Percentiles rank a stretch among this genome's conserved stretches.
Conservation (phyloP, 495 filamentous ascomycete genomes). For the Hypoxylon cercidicola region DNA sequence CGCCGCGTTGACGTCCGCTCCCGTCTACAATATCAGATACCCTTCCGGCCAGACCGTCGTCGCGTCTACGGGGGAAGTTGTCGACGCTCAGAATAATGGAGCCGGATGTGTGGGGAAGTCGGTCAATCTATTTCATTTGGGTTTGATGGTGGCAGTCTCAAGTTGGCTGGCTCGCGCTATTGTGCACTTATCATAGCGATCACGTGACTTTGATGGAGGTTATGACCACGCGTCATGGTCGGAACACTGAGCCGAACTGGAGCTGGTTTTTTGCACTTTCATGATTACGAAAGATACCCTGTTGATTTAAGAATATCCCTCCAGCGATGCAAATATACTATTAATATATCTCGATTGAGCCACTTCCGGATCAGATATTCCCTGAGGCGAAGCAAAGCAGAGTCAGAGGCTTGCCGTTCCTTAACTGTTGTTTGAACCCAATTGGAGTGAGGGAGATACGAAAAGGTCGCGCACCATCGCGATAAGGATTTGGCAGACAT, state of each 20-base stretch:
- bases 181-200: background rate
- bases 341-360: slow-evolving; percentile 11
- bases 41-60: slow-evolving; percentile 53
- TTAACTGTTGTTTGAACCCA: background rate
- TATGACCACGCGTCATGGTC: background rate
- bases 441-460: background rate
- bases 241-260: background rate
- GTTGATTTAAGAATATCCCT: slow-evolving; percentile 20
- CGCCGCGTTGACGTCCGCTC: slow-evolving; percentile 43
- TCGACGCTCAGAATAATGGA: slow-evolving; percentile 28
- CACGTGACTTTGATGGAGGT: background rate
- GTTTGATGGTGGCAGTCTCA: slow-evolving; percentile 18
- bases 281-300: slow-evolving; percentile 39
- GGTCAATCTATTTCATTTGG: slow-evolving; percentile 12
- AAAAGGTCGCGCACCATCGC: background rate
- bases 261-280: background rate
- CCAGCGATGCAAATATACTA: background rate
- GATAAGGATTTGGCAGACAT: background rate
- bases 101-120: slow-evolving; percentile 8
- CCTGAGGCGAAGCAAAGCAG: background rate
- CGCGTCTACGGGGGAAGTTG: slow-evolving; percentile 50
- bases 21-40: slow-evolving; percentile 61
- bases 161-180: slow-evolving; percentile 6
- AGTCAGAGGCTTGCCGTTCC: background rate
- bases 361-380: background rate